A percentile compares a stretch with the other conserved stretches of the same genome.
phyloP scores from a whole-genome alignment of 345 rosid species.

The Citrus cavaleriei region DNA sequence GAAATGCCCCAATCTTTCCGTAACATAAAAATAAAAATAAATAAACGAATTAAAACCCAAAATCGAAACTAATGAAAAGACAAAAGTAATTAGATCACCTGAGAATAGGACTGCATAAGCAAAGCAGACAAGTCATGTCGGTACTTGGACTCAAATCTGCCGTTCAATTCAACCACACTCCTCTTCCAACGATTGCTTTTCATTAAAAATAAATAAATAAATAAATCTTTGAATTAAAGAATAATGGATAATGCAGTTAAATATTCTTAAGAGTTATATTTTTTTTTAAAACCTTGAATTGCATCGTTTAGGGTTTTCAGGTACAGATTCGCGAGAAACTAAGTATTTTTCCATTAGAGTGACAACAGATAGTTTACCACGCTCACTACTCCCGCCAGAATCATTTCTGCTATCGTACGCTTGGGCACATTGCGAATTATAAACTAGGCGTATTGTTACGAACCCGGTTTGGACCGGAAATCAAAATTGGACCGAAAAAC shows the following conservation, averaged over 20 bases:
- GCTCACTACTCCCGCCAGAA: background rate
- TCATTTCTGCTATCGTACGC: background rate
- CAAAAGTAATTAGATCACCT: conserved; percentile 33
- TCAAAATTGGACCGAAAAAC: background rate
- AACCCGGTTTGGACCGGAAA: background rate
- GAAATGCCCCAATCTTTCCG: conserved; percentile 56
- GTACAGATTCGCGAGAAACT: conserved; percentile 24
- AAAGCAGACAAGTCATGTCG: conserved; percentile 49
- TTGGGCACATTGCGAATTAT: background rate
- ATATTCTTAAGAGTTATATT: background rate
- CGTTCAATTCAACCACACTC: conserved; percentile 56
- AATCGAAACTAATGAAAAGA: background rate
- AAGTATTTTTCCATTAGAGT: conserved; percentile 45
- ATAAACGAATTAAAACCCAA: background rate
- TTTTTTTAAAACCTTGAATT: background rate
- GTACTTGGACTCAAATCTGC: conserved; percentile 45
- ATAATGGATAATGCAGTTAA: too few relatives aligned
- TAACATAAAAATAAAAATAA: background rate
- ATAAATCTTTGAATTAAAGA: background rate
- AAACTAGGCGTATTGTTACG: too few relatives aligned
- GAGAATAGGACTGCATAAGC: conserved; percentile 61
- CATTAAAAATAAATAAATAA: background rate
- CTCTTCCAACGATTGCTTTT: conserved; percentile 52
- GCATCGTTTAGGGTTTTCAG: conserved; percentile 26
- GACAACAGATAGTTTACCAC: background rate